Percentiles rank a stretch among this genome's conserved stretches.
Evolutionary conservation across 192 early-diverging fungal species (phyloP).

Genomic region (Backusella sp.): DNA sequence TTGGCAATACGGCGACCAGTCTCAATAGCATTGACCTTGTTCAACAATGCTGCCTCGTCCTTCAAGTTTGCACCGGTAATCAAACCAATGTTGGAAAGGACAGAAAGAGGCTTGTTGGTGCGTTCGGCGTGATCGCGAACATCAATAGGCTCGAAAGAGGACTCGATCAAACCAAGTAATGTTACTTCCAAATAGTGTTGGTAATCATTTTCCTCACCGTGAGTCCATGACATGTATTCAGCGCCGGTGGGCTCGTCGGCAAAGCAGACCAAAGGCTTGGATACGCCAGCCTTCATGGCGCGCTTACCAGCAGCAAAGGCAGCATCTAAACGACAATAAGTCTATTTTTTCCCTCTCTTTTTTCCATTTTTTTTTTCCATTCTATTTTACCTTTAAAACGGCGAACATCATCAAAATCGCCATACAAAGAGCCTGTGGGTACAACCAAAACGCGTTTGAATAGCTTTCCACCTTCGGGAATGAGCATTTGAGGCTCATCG

Average conservation of each 20-base stretch:
- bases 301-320: conserved; percentile 65
- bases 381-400: conserved; percentile 49
- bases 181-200: conserved; percentile 70
- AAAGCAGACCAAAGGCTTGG: conserved; percentile 59
- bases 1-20: conserved; percentile 67
- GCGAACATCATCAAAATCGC: conserved; percentile 83
- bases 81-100: conserved; percentile 61
- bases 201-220: conserved; percentile 51
- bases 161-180: conserved; percentile 68
- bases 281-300: conserved; percentile 63
- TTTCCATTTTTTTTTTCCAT: not conserved
- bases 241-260: conserved; percentile 45
- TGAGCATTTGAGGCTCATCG: conserved; percentile 22
- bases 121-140: conserved; percentile 68
- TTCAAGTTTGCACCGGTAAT: conserved; percentile 37
- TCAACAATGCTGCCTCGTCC: conserved; percentile 40
- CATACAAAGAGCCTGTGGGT: conserved; percentile 69
- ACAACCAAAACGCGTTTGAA: conserved; percentile 68
- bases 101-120: conserved; percentile 46
- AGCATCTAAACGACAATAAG: conserved; percentile 39
- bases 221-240: conserved; percentile 15
- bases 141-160: conserved; percentile 76
- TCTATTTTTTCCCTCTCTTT: not conserved
- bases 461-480: conserved; percentile 43
- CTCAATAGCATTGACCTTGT: conserved; percentile 69